Base-by-base conservation (phyloP, 1,284 basidiomycete species). In the Entoloma clypeatum region DNA sequence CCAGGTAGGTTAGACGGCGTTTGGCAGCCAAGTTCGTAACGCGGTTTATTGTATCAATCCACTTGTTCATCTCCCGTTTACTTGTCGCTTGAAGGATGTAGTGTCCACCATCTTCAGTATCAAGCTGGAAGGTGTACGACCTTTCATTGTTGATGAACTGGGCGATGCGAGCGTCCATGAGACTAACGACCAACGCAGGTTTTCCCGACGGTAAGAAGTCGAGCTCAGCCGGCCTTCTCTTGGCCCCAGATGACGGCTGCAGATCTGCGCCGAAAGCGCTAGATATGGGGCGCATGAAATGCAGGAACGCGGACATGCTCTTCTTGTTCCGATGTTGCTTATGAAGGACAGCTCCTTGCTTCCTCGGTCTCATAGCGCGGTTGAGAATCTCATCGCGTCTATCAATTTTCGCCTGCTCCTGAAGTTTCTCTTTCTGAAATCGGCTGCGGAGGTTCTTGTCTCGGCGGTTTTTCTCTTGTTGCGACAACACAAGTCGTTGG, bases 231-330 rank as follows among this genome's bases (percentile, higher is more conserved):
- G 82, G 70, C 0, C 80, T 83, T 42, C 72, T 75, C 55, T 77
- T 80, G 34, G 64, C 47, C 7, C 59, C 50, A n/a, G 68, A 52
- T 5, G 69, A 50, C 14, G 66, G 63, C 24, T 68, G 58, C 25
- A 69, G 69, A 36, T 85, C 82, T 23, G 79, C 75, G 10, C 78
- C 79, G 55, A 88, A 87, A 1, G 86, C 86, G 48, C 79, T 88
- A 11, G 87, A 91, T 44, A 90, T 81, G 1, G 86, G 86, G n/a
- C 87, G 75, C 79, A 90, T 88, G 59, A 89, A 71, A 50, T 81
- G 82, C 61, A 90, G 75, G 60, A 91, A 82, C 1, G 82, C 81
- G 2, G 81, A 86, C 69, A 86, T 82, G 64, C 85, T 87, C 64
- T 87, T 86, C 72, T 89, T 89, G 62, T 83, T 79, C 16, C 85